Evolutionary conservation across 768 basidiomycete genomes (phyloP).

Genomic region (Lyophyllum shimeji): DNA sequence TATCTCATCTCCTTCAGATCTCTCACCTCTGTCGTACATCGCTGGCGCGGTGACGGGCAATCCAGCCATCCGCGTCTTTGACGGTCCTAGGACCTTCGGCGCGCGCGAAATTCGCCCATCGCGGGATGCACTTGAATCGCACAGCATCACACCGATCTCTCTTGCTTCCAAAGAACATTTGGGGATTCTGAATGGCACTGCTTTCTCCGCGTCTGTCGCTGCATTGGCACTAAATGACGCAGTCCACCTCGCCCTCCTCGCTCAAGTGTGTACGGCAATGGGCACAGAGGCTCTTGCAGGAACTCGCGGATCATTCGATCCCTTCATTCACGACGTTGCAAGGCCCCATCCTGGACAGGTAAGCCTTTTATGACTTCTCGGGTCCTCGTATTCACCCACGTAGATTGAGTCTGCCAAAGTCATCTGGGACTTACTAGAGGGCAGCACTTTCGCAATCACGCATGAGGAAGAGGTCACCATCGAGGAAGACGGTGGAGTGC

Average conservation of each 20-base stretch:
- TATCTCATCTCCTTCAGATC: conserved; percentile 40
- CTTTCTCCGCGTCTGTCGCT: conserved; percentile 80
- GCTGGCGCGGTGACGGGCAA: conserved; percentile 81
- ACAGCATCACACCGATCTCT: conserved; percentile 62
- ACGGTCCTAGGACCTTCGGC: conserved; percentile 48
- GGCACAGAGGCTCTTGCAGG: conserved; percentile 82
- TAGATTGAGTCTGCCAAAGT: conserved; percentile 71
- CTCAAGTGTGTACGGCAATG: conserved; percentile 79
- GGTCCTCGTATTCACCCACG: neutral
- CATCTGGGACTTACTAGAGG: conserved; percentile 68
- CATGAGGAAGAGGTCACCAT: conserved; percentile 75
- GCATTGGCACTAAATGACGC: conserved; percentile 74
- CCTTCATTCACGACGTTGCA: conserved; percentile 74
- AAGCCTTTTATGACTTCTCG: conserved; percentile 12
- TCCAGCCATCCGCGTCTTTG: conserved; percentile 72
- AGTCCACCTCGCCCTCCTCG: conserved; percentile 61
- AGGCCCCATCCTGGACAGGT: conserved; percentile 85
- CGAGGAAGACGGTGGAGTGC: conserved; percentile 66
- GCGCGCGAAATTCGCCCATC: conserved; percentile 54
- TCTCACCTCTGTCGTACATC: conserved; percentile 81
- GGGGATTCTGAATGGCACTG: conserved; percentile 83
- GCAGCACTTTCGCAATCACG: conserved; percentile 62
- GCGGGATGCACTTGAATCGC: conserved; percentile 53
- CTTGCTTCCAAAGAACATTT: conserved; percentile 78
- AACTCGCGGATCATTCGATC: conserved; percentile 66